Percentiles rank a stretch among this genome's conserved stretches.
phyloP scores from a whole-genome alignment of 148 eudicot species.

The Gaultheria prostrata region DNA sequence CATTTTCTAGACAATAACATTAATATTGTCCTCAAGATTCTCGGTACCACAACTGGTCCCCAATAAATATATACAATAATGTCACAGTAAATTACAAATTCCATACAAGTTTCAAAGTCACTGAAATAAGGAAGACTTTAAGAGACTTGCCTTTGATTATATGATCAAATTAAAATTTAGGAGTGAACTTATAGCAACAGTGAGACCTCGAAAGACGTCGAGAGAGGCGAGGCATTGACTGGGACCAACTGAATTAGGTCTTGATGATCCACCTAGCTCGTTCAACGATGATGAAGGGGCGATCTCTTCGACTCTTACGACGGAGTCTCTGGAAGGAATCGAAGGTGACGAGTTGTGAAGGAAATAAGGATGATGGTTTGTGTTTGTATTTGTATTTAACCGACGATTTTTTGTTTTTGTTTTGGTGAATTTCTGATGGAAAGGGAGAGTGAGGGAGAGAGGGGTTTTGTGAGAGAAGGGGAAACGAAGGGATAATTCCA shows the following conservation, averaged over 20 bases:
- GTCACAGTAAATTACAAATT: not conserved
- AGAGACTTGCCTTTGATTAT: not conserved
- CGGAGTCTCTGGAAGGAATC: not conserved
- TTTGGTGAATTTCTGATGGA: too few relatives aligned
- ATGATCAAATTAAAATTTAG: not conserved
- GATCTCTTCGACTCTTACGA: constrained; percentile 19
- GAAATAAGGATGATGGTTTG: constrained; percentile 33
- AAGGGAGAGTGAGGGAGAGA: too few relatives aligned
- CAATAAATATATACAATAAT: not conserved
- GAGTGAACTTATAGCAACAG: constrained; percentile 50
- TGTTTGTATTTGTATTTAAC: too few relatives aligned
- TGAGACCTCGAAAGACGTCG: constrained; percentile 85
- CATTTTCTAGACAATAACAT: not conserved
- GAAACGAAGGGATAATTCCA: too few relatives aligned
- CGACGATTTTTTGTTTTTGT: too few relatives aligned
- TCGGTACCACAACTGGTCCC: not conserved
- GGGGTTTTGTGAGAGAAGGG: too few relatives aligned
- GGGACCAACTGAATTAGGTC: constrained; percentile 9
- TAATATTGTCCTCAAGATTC: not conserved
- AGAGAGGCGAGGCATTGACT: constrained; percentile 72
- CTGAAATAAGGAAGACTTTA: not conserved
- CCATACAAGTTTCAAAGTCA: not conserved
- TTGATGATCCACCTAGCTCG: constrained; percentile 15
- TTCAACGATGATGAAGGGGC: constrained; percentile 21
- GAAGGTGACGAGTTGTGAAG: constrained; percentile 24